Percentiles rank a stretch among this genome's conserved stretches.
These are phyloP conservation scores for Phoma sp. DNA, from an alignment of 2,329 filamentous ascomycete species.

Conservation along the genomic window DNA sequence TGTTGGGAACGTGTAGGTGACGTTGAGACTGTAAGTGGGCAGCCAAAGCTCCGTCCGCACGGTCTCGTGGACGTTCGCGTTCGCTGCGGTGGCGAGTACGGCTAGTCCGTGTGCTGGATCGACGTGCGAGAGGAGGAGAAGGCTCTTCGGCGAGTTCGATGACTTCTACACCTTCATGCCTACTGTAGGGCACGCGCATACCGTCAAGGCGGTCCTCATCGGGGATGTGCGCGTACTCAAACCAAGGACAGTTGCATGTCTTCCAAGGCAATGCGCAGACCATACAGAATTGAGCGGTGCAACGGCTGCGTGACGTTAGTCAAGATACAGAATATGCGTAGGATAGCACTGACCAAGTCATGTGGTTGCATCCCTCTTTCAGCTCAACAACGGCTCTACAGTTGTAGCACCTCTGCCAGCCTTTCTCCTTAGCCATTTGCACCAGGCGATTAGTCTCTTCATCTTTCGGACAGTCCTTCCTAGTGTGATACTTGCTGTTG, in stretches of 20 bases:
- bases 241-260: slow-evolving; percentile 81
- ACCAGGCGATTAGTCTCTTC: slow-evolving; percentile 70
- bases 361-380: slow-evolving; percentile 85
- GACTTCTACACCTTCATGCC: slow-evolving; percentile 38
- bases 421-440: slow-evolving; percentile 68
- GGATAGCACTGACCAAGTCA: slow-evolving; percentile 71
- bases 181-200: slow-evolving; percentile 42
- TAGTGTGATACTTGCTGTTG: slow-evolving; percentile 73
- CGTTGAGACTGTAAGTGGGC: slow-evolving; percentile 58
- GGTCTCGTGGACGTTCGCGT: slow-evolving; percentile 52
- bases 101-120: slow-evolving; percentile 29
- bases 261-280: slow-evolving; percentile 84
- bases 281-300: slow-evolving; percentile 86
- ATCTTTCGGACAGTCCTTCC: slow-evolving; percentile 73
- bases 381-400: slow-evolving; percentile 79
- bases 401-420: slow-evolving; percentile 77
- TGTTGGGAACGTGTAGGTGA: slow-evolving; percentile 29
- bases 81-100: slow-evolving; percentile 33
- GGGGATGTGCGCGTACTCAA: slow-evolving; percentile 63
- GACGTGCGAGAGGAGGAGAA: slow-evolving; percentile 32
- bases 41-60: slow-evolving; percentile 58
- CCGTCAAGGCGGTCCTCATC: slow-evolving; percentile 60
- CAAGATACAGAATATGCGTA: neutral
- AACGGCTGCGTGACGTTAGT: slow-evolving; percentile 61
- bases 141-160: slow-evolving; percentile 38